phyloP scores from a whole-genome alignment of 2,329 filamentous ascomycete genomes.

The Neopestalotiopsis sp. region DNA sequence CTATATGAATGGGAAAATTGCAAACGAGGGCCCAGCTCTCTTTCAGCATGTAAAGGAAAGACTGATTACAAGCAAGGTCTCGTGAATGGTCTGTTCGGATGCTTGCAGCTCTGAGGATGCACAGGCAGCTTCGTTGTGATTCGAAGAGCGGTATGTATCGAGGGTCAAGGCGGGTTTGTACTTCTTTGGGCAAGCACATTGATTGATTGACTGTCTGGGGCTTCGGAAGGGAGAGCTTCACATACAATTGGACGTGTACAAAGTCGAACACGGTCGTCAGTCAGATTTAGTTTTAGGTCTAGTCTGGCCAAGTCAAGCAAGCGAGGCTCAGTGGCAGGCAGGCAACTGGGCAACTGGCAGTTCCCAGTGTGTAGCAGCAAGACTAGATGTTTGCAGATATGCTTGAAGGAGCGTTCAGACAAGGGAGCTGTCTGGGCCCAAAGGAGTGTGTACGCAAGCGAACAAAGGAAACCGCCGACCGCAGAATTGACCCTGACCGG shows the following conservation, averaged over 20 bases:
- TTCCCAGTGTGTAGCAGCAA: slow-evolving; percentile 26
- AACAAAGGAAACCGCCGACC: slow-evolving; percentile 34
- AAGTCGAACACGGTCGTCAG: slow-evolving; percentile 30
- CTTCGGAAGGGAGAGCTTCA: slow-evolving; percentile 28
- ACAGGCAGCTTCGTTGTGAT: slow-evolving; percentile 30
- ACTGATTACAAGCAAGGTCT: slow-evolving; percentile 25
- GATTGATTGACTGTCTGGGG: slow-evolving; percentile 16
- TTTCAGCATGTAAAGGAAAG: neutral
- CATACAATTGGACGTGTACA: slow-evolving; percentile 24
- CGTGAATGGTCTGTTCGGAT: slow-evolving; percentile 28
- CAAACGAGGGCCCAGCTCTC: slow-evolving; percentile 18
- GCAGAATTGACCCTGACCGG: slow-evolving; percentile 22
- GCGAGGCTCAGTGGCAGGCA: neutral
- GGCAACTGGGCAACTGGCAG: slow-evolving; percentile 29
- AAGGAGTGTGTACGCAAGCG: slow-evolving; percentile 27
- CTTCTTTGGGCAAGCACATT: slow-evolving; percentile 31
- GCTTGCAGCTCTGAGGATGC: slow-evolving; percentile 28
- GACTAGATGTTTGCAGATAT: slow-evolving; percentile 36
- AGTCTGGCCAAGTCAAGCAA: neutral
- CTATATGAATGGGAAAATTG: slow-evolving; percentile 15
- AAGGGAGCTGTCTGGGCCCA: slow-evolving; percentile 25
- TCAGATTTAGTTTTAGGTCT: slow-evolving; percentile 21
- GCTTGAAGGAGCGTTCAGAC: slow-evolving; percentile 33
- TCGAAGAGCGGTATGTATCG: slow-evolving; percentile 29
- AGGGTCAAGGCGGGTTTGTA: slow-evolving; percentile 28